A percentile compares a stretch with the other conserved stretches of the same genome.
Evolutionary conservation across 306 rosid species (phyloP).

Genomic region (Prunus salicina): DNA sequence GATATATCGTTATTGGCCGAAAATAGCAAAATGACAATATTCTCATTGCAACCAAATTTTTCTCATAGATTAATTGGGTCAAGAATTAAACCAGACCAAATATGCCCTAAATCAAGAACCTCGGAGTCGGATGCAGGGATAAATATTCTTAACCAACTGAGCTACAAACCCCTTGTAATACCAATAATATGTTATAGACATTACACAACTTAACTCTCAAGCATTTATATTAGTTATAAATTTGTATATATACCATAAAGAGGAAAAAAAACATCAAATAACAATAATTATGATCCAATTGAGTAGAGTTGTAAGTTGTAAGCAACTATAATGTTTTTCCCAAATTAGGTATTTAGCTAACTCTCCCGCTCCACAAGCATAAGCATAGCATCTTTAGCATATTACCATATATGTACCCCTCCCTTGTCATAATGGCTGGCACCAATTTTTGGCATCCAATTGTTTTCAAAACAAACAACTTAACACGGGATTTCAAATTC

Average conservation of each 20-base stretch:
- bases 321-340: neutral
- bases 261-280: neutral
- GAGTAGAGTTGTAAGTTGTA: neutral
- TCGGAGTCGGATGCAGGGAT: accelerated
- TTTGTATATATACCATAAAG: too few relatives aligned
- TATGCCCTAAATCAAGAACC: too few relatives aligned
- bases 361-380: neutral
- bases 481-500: neutral
- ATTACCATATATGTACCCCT: neutral
- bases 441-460: constrained; percentile 12
- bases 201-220: too few relatives aligned
- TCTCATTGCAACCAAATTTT: too few relatives aligned
- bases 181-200: too few relatives aligned
- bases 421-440: neutral
- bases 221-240: too few relatives aligned
- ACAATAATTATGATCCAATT: neutral
- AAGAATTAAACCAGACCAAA: too few relatives aligned
- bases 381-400: neutral
- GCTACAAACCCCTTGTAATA: too few relatives aligned
- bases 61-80: too few relatives aligned
- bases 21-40: too few relatives aligned
- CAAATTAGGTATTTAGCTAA: neutral
- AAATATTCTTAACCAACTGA: too few relatives aligned
- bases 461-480: neutral
- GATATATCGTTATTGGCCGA: accelerated